Conservation (phyloP, 352 stramenopile genomes). For the Phytophthora constricta region DNA sequence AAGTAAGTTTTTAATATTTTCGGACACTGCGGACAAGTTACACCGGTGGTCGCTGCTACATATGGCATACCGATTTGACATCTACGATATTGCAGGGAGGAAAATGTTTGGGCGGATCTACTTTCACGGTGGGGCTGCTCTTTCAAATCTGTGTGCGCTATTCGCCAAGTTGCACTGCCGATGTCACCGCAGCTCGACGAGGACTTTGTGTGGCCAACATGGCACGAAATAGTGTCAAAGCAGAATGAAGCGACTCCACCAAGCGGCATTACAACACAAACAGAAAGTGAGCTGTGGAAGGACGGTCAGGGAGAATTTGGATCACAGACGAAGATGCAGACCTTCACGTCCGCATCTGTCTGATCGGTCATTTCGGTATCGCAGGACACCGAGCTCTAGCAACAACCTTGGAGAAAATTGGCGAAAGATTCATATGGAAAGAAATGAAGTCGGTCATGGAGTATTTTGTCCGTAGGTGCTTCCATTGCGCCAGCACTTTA, state of each 20-base stretch:
- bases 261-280: not conserved
- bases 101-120: constrained; percentile 18
- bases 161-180: not conserved
- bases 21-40: constrained; percentile 17
- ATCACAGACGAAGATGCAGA: constrained; percentile 3
- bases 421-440: constrained; percentile 17
- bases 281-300: no score
- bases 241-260: not conserved
- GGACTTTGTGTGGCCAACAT: not conserved
- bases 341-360: constrained; percentile 26
- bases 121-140: constrained; percentile 4
- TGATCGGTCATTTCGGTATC: constrained; percentile 31
- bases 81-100: constrained; percentile 15
- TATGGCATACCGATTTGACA: constrained; percentile 11
- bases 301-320: constrained; percentile 1
- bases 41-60: constrained; percentile 20
- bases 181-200: not conserved
- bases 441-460: constrained; percentile 14
- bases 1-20: no score
- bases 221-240: not conserved
- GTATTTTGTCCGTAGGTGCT: constrained; percentile 15
- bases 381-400: constrained; percentile 27
- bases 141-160: not conserved
- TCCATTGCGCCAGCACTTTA: constrained; percentile 20
- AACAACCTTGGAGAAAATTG: constrained; percentile 20